Conservation (phyloP, 2,329 filamentous ascomycete genomes). For the Clarireedia homoeocarpa region DNA sequence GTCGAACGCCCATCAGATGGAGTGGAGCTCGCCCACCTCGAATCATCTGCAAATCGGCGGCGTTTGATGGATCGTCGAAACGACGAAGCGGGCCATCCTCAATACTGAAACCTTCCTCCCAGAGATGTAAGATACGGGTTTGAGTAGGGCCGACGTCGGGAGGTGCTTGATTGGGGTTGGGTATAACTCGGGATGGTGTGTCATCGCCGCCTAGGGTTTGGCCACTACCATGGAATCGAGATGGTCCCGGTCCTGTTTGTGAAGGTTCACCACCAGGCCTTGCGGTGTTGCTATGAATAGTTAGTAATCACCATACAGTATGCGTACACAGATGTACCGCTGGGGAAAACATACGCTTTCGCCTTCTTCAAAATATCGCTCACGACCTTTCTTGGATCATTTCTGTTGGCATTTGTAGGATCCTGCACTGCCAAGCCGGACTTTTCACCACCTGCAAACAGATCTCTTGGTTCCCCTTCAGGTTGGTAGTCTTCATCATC, state of each 20-base stretch:
- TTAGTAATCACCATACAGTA: not conserved
- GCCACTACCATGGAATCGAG: constrained; percentile 61
- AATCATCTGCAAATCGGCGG: constrained; percentile 66
- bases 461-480: constrained; percentile 54
- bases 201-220: constrained; percentile 75
- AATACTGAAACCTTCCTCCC: constrained; percentile 78
- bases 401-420: constrained; percentile 32
- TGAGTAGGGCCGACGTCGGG: constrained; percentile 35
- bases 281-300: constrained; percentile 47
- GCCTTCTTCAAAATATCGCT: constrained; percentile 59
- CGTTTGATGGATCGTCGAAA: constrained; percentile 72
- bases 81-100: constrained; percentile 72
- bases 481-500: constrained; percentile 48
- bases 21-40: constrained; percentile 68
- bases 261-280: constrained; percentile 46
- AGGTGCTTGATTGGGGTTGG: constrained; percentile 44
- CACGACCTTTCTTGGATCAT: constrained; percentile 48
- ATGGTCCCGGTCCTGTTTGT: constrained; percentile 39
- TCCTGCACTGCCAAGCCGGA: constrained; percentile 64
- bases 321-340: not conserved
- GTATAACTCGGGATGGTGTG: constrained; percentile 58
- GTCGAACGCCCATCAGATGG: constrained; percentile 68
- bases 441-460: constrained; percentile 82
- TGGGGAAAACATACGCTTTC: constrained; percentile 39
- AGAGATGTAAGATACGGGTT: constrained; percentile 67